Evolutionary conservation across 2,329 filamentous ascomycete genomes (phyloP), one percentile per base, ranked within the genome.

Genomic region (Taxawa tesnikishii): DNA sequence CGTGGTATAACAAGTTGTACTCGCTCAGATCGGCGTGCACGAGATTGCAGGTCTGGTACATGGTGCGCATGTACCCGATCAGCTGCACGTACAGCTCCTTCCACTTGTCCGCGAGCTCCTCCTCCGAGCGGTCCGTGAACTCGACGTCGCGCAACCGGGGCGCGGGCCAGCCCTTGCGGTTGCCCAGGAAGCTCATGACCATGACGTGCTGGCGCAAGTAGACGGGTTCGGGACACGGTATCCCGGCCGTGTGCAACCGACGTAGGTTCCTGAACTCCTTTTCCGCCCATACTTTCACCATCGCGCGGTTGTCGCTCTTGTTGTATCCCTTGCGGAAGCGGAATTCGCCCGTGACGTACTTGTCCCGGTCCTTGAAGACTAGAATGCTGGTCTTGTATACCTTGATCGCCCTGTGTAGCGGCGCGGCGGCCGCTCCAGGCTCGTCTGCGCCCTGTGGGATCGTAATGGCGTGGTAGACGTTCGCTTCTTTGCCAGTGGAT

Each of bases 221-320:
- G 38, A 96, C 67, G 3, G 90, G 87, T 51, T 94, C 83, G 0
- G 90, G 90, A 44, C 82, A 93, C 5, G 85, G 81, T 33, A 98
- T 94, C 6, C 82, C 83, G 6, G 87, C 80, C 5, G 74, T 65
- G 55, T 92, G 67, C 40, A 98, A 79, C 34, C 90, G 72, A 44
- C 84, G 78, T 49, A 98, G 59, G 58, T 98, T 98, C 26, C 90
- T 75, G 63, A 92, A 93, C 60, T 98, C 90, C 61, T 98, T 98
- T 61, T 98, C 88, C 0, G 92, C 92, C 90, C 90, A 98, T 15
- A 94, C 68, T 58, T 94, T 93, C 44, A 98, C 88, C 88, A 96
- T 96, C 44, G 88, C 85, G 29, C 87, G 75, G 62, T 85, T 94
- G 60, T 85, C 93, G 43, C 81, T 81, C 65, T 94, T 96, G 60